These are phyloP conservation scores for Podospora comata DNA, from an alignment of 495 filamentous ascomycete genomes.

Conservation along the genomic window DNA sequence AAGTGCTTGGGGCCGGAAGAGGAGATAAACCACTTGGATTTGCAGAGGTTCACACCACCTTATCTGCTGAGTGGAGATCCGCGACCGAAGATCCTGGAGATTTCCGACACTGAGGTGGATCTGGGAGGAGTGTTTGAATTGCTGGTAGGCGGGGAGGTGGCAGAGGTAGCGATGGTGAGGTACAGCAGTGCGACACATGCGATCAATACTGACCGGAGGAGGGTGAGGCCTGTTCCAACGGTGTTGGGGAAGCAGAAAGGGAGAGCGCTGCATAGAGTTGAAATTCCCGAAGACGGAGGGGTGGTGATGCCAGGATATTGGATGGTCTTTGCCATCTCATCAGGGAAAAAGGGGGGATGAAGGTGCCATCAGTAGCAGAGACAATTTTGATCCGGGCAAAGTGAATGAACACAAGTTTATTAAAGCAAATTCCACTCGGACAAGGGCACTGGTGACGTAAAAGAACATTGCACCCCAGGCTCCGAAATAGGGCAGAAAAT, in stretches of 20 bases:
- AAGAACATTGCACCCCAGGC: too few species aligned
- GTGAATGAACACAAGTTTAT: neutral
- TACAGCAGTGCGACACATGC: neutral
- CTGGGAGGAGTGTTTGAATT: neutral
- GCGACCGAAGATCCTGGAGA: neutral
- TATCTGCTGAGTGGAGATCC: neutral
- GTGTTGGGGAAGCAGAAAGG: too few species aligned
- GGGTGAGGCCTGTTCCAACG: neutral
- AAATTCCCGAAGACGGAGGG: neutral
- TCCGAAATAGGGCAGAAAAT: neutral
- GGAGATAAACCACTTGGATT: slow-evolving; percentile 54
- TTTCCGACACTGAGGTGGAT: neutral
- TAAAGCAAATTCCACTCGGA: neutral
- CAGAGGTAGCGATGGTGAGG: slow-evolving; percentile 52
- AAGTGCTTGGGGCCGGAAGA: slow-evolving; percentile 34
- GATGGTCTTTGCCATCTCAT: neutral
- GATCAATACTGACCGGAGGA: neutral
- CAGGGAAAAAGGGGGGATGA: neutral
- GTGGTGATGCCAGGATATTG: neutral
- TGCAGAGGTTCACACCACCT: slow-evolving; percentile 42
- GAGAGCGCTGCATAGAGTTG: neutral
- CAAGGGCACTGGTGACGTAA: too few species aligned
- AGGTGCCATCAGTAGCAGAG: neutral
- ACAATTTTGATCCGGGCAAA: neutral
- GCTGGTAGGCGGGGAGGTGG: slow-evolving; percentile 20